A percentile compares a stretch with the other conserved stretches of the same genome.
Evolutionary conservation across 805 yeast genomes (phyloP).

Genomic region (Spathaspora passalidarum): DNA sequence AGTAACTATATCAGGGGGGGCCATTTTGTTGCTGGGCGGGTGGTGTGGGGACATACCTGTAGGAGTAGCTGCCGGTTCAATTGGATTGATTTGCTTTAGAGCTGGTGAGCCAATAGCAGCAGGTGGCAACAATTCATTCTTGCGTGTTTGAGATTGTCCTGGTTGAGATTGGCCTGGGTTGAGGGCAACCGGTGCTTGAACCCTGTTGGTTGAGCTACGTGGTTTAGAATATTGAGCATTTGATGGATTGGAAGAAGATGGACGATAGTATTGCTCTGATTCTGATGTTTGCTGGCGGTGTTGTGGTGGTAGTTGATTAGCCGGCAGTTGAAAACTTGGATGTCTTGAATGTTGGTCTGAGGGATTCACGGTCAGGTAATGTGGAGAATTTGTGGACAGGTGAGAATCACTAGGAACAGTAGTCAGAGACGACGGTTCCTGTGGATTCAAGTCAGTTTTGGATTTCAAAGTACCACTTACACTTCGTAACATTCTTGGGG

Average conservation of each 20-base stretch:
- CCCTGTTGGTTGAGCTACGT: not conserved
- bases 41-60: slow-evolving; percentile 3
- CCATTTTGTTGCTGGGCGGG: not conserved
- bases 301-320: not conserved
- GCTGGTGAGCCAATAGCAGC: slow-evolving; percentile 22
- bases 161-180: no score
- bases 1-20: slow-evolving; percentile 3
- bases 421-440: not conserved
- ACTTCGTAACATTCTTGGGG: slow-evolving; percentile 67
- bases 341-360: slow-evolving; percentile 15
- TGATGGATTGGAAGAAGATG: not conserved
- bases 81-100: slow-evolving; percentile 5
- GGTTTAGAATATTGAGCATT: not conserved
- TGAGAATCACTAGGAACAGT: not conserved
- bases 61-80: slow-evolving; percentile 5
- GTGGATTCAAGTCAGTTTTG: slow-evolving; percentile 8
- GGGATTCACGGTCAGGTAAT: not conserved
- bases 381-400: slow-evolving; percentile 1
- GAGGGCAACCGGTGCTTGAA: slow-evolving; percentile 5
- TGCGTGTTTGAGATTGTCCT: slow-evolving; percentile 10
- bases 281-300: slow-evolving; percentile 8
- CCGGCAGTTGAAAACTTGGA: slow-evolving; percentile 7
- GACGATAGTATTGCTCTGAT: not conserved
- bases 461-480: slow-evolving; percentile 39
- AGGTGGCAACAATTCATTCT: slow-evolving; percentile 30